These are phyloP conservation scores for Pseudomassariella vexata DNA, from an alignment of 2,329 filamentous ascomycete species.

Conservation along the genomic window DNA sequence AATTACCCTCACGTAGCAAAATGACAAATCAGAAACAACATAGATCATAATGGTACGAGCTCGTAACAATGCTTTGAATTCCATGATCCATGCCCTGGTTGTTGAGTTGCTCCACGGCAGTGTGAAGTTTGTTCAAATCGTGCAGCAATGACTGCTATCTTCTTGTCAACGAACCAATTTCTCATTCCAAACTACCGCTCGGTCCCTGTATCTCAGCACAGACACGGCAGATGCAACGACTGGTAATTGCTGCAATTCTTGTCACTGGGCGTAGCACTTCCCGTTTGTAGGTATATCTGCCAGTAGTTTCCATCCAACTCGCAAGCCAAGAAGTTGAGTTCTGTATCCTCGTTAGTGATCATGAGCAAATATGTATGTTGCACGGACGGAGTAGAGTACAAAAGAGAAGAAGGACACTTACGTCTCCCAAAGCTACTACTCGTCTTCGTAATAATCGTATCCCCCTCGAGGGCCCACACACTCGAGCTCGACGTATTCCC, in stretches of 20 bases:
- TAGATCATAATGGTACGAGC: no score
- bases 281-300: constrained; percentile 47
- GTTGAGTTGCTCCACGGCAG: no score
- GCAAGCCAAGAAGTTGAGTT: constrained; percentile 48
- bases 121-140: no score
- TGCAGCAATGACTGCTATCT: no score
- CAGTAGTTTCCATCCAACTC: constrained; percentile 36
- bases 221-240: constrained; percentile 46
- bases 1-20: no score
- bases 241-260: constrained; percentile 48
- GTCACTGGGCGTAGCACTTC: constrained; percentile 41
- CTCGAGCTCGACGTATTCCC: constrained; percentile 33
- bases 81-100: no score
- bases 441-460: constrained; percentile 37
- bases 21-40: no score
- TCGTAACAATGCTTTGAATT: no score
- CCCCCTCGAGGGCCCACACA: constrained; percentile 44
- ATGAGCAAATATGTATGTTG: neutral
- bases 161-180: no score
- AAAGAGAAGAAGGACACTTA: constrained; percentile 13
- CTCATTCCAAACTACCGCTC: no score
- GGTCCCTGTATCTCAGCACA: no score
- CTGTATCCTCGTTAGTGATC: constrained; percentile 15
- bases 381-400: neutral
- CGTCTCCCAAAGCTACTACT: constrained; percentile 37